phyloP scores from a whole-genome alignment of 768 basidiomycete species.

The Russula sp. region DNA sequence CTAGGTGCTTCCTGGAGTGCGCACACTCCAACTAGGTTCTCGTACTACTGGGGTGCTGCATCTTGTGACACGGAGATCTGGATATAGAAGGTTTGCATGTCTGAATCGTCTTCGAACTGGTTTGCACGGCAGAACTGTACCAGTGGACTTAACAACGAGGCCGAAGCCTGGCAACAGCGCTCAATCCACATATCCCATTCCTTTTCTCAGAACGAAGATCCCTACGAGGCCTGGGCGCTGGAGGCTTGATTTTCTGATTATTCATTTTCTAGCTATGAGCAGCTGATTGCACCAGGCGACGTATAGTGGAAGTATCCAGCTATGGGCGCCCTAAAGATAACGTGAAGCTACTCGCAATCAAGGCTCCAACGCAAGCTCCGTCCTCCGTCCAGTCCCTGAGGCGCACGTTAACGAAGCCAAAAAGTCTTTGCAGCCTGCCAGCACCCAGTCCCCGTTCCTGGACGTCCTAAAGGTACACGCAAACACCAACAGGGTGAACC shows the following conservation, averaged over 20 bases:
- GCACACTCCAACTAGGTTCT: background rate
- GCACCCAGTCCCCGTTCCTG: background rate
- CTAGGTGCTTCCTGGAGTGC: background rate
- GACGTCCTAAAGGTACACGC: background rate
- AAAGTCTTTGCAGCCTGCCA: background rate
- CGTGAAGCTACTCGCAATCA: background rate
- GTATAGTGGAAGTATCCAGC: background rate
- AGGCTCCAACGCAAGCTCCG: background rate
- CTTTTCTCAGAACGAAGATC: background rate
- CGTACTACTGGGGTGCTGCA: background rate
- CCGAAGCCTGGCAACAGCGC: background rate
- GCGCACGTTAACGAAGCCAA: background rate
- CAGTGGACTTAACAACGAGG: background rate
- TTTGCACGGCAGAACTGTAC: background rate
- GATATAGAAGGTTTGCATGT: background rate
- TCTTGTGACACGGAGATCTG: background rate
- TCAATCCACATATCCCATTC: background rate
- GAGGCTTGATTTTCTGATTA: background rate
- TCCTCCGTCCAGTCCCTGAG: background rate
- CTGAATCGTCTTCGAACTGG: background rate
- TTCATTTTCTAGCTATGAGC: background rate
- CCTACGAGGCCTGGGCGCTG: background rate
- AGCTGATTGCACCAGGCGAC: background rate
- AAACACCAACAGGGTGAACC: too few species aligned
- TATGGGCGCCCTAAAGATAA: constrained; percentile 2